Evolutionary conservation across 1,284 basidiomycete genomes (phyloP).

Genomic region (Uromyces viciae-fabae): DNA sequence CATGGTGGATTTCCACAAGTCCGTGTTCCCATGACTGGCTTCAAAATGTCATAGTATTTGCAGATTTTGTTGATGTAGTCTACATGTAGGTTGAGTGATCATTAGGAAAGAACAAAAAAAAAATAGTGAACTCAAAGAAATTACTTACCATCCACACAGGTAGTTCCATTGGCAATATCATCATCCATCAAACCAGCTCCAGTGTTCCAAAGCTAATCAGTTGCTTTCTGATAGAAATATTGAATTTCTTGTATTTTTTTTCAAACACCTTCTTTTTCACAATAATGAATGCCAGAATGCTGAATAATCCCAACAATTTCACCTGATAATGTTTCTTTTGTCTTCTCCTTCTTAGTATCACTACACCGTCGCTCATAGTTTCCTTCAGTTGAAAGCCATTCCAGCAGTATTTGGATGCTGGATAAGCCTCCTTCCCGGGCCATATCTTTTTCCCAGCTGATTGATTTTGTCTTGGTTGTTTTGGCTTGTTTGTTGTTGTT

Average conservation of each 20-base stretch:
- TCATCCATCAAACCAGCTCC: background rate
- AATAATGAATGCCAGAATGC: background rate
- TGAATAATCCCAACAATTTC: background rate
- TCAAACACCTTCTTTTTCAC: background rate
- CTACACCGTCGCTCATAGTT: background rate
- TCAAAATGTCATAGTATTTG: background rate
- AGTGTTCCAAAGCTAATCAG: background rate
- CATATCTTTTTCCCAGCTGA: conserved; percentile 3
- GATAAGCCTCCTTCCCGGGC: background rate
- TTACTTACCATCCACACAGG: background rate
- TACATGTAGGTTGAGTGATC: background rate
- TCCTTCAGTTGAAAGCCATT: background rate
- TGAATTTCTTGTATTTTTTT: conserved; percentile 1
- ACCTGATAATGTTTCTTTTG: background rate
- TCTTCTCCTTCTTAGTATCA: background rate
- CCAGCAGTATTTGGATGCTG: background rate
- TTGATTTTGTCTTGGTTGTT: background rate
- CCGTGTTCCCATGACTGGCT: background rate
- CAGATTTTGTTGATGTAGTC: background rate
- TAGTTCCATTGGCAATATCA: background rate
- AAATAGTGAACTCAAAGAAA: too few relatives aligned
- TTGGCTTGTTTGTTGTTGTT: too few relatives aligned
- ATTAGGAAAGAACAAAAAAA: too few relatives aligned
- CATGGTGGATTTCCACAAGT: background rate
- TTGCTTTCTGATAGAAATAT: background rate